Conservation (phyloP, 2,329 filamentous ascomycete genomes). For the Arthrinium phaeospermum region DNA sequence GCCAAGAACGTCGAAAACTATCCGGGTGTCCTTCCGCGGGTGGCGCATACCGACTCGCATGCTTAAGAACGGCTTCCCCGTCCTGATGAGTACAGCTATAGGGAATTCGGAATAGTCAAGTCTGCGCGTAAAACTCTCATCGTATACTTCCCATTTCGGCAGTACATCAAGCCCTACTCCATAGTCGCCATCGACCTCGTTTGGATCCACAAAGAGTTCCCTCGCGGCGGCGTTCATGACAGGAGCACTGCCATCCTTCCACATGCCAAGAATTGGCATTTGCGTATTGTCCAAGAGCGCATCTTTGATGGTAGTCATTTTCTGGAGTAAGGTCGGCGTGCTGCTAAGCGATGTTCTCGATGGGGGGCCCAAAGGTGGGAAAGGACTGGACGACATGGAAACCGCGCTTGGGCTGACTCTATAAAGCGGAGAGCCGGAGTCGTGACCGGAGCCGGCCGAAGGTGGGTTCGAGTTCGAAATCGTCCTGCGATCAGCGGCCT, state of each 20-base stretch:
- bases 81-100: slow-evolving; percentile 67
- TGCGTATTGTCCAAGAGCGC: slow-evolving; percentile 76
- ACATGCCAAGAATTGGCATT: slow-evolving; percentile 79
- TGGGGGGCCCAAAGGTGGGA: slow-evolving; percentile 72
- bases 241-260: slow-evolving; percentile 77
- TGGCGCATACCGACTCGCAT: slow-evolving; percentile 69
- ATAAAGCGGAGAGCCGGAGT: slow-evolving; percentile 53
- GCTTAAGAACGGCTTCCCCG: slow-evolving; percentile 63
- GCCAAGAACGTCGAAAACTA: slow-evolving; percentile 70
- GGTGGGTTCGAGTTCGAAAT: slow-evolving; percentile 52
- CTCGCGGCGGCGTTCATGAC: slow-evolving; percentile 74
- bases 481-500: slow-evolving; percentile 53
- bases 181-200: slow-evolving; percentile 48
- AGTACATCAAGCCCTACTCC: slow-evolving; percentile 54
- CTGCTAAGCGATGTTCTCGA: slow-evolving; percentile 58
- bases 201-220: slow-evolving; percentile 52
- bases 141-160: slow-evolving; percentile 65
- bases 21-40: slow-evolving; percentile 53
- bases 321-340: slow-evolving; percentile 71
- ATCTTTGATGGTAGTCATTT: slow-evolving; percentile 77
- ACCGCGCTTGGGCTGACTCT: slow-evolving; percentile 56
- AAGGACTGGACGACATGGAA: slow-evolving; percentile 61
- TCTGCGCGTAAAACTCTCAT: slow-evolving; percentile 67
- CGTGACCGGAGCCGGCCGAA: slow-evolving; percentile 54
- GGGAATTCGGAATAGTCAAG: slow-evolving; percentile 68